phyloP scores from a whole-genome alignment of 495 filamentous ascomycete species.

The Talaromyces proteolyticus region DNA sequence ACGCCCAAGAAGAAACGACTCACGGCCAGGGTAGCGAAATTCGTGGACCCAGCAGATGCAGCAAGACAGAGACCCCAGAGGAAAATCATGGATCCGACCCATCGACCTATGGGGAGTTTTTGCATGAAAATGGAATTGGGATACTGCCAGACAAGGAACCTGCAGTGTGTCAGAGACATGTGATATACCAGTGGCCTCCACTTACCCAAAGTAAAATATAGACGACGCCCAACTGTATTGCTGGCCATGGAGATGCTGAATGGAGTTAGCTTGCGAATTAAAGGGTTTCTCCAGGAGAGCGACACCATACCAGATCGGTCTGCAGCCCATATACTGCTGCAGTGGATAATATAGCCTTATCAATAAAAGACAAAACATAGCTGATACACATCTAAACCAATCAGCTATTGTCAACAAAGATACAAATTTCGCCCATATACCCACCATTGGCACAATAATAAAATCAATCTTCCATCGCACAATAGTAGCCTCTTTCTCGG shows the following conservation, averaged over 20 bases:
- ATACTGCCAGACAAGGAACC: conserved; percentile 18
- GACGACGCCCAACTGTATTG: conserved; percentile 25
- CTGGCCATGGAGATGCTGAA: conserved; percentile 16
- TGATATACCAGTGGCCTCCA: too few relatives aligned
- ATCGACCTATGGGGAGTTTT: conserved; percentile 19
- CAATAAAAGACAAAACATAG: conserved; percentile 12
- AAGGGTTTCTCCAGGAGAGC: neutral
- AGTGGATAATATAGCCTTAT: conserved; percentile 9
- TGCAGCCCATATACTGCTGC: conserved; percentile 19
- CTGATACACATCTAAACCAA: neutral
- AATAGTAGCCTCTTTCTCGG: neutral
- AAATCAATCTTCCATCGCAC: conserved; percentile 16
- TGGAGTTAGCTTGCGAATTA: neutral
- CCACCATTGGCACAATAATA: conserved; percentile 11
- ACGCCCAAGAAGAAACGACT: conserved; percentile 26
- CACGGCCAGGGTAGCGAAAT: conserved; percentile 20
- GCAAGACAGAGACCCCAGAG: conserved; percentile 22
- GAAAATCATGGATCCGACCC: conserved; percentile 23
- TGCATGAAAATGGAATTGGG: conserved; percentile 23
- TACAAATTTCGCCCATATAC: neutral
- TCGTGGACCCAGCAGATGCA: conserved; percentile 18
- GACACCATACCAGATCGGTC: conserved; percentile 11
- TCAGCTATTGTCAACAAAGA: neutral
- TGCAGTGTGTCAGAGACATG: neutral
- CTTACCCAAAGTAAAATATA: conserved; percentile 23